Evolutionary conservation across 2,329 filamentous ascomycete species (phyloP).

Genomic region (Pseudonectria buxi): DNA sequence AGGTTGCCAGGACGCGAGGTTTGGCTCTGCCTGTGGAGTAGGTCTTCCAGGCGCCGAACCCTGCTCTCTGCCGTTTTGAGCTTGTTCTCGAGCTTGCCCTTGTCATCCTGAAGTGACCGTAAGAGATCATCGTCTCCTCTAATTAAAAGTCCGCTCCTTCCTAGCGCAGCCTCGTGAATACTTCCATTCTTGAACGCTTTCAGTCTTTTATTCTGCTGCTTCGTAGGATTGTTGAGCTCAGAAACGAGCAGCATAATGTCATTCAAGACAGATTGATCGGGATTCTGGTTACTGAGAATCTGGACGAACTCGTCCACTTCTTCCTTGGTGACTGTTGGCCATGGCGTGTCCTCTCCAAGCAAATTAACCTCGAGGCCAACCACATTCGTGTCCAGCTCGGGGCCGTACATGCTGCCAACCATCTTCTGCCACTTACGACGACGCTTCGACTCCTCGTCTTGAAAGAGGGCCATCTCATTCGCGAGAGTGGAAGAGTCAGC

Average conservation of each 20-base stretch:
- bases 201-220: conserved; percentile 76
- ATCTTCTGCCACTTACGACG: conserved; percentile 86
- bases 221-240: conserved; percentile 75
- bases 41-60: conserved; percentile 82
- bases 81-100: conserved; percentile 64
- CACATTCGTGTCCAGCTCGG: conserved; percentile 61
- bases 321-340: conserved; percentile 69
- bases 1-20: conserved; percentile 48
- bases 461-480: conserved; percentile 86
- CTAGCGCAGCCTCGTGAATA: conserved; percentile 81
- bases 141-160: conserved; percentile 77
- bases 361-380: conserved; percentile 80
- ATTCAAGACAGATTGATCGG: conserved; percentile 58
- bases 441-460: conserved; percentile 86
- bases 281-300: conserved; percentile 56
- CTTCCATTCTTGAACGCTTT: conserved; percentile 97
- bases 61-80: conserved; percentile 81
- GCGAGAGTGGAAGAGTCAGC: conserved; percentile 79
- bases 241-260: conserved; percentile 71
- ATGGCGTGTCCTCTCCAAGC: conserved; percentile 68
- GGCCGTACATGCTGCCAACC: conserved; percentile 68
- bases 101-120: conserved; percentile 74
- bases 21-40: conserved; percentile 76
- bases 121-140: conserved; percentile 82
- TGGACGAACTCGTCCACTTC: conserved; percentile 72